Evolutionary conservation across 1,284 basidiomycete species (phyloP).

Genomic region (Heimioporus retisporus): DNA sequence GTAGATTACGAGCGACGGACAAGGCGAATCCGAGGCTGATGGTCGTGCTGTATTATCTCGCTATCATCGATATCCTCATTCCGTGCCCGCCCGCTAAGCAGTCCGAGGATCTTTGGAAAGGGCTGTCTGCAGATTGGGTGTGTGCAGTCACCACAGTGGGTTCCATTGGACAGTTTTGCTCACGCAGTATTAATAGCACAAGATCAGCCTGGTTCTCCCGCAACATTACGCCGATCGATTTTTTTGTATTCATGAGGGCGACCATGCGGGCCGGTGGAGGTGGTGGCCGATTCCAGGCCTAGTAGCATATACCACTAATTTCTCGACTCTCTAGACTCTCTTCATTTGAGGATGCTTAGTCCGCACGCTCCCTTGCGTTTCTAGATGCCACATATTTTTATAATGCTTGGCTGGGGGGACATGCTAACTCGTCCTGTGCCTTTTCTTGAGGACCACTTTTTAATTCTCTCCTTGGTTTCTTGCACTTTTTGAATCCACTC

Average conservation of each 20-base stretch:
- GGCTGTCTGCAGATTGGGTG: slow-evolving; percentile 87
- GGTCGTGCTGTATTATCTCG: slow-evolving; percentile 95
- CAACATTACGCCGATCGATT: slow-evolving; percentile 90
- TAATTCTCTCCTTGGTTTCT: too few species aligned
- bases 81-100: slow-evolving; percentile 90
- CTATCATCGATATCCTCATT: slow-evolving; percentile 95
- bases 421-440: too few species aligned
- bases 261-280: slow-evolving; percentile 89
- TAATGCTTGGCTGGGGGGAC: too few species aligned
- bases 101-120: slow-evolving; percentile 94
- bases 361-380: too few species aligned
- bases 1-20: slow-evolving; percentile 98
- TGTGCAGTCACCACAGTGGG: slow-evolving; percentile 48
- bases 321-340: background rate
- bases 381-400: too few species aligned
- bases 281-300: slow-evolving; percentile 67
- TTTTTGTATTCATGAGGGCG: slow-evolving; percentile 89
- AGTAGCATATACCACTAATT: slow-evolving; percentile 32
- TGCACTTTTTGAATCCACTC: too few species aligned
- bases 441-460: too few species aligned
- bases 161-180: too few species aligned
- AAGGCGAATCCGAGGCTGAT: slow-evolving; percentile 83
- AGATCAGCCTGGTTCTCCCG: slow-evolving; percentile 95
- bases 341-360: too few species aligned
- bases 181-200: too few species aligned